phyloP scores from a whole-genome alignment of 2,329 filamentous ascomycete genomes.

The Pseudocercospora fijiensis region DNA sequence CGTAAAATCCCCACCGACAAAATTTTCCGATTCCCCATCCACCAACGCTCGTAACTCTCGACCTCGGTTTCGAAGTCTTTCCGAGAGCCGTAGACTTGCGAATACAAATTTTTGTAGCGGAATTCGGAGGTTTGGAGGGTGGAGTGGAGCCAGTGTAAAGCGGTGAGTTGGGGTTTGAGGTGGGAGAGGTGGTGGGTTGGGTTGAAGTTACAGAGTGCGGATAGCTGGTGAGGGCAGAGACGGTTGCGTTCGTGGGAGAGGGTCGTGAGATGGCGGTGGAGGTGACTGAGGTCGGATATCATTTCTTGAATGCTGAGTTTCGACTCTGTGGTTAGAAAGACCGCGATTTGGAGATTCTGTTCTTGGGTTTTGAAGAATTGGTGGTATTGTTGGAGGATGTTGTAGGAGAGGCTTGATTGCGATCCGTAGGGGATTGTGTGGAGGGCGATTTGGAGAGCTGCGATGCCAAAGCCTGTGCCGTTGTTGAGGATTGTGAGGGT shows the following conservation, averaged over 20 bases:
- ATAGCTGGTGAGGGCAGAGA: not conserved
- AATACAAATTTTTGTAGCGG: slow-evolving; percentile 13
- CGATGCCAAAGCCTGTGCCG: not conserved
- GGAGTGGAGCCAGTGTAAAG: slow-evolving; percentile 8
- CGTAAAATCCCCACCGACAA: not conserved
- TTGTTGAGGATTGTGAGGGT: not conserved
- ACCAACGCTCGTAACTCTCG: slow-evolving; percentile 3
- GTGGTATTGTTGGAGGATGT: slow-evolving; percentile 7
- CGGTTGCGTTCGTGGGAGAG: not conserved
- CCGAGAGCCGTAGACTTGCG: not conserved
- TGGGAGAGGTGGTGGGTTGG: not conserved
- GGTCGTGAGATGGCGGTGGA: not conserved
- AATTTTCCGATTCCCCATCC: not conserved
- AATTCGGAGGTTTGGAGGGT: slow-evolving; percentile 6
- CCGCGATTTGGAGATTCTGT: not conserved
- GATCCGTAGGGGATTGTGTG: slow-evolving; percentile 6
- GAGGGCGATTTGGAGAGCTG: not conserved
- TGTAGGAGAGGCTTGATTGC: slow-evolving; percentile 5
- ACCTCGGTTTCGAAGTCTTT: slow-evolving; percentile 6
- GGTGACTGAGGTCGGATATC: not conserved
- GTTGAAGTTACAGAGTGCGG: not conserved
- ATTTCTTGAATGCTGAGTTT: not conserved
- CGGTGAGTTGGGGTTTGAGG: not conserved
- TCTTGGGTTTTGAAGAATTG: slow-evolving; percentile 10
- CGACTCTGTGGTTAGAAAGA: slow-evolving; percentile 4